These are phyloP conservation scores for Wickerhamomyces pijperi DNA, from an alignment of 805 yeast species.

Conservation along the genomic window DNA sequence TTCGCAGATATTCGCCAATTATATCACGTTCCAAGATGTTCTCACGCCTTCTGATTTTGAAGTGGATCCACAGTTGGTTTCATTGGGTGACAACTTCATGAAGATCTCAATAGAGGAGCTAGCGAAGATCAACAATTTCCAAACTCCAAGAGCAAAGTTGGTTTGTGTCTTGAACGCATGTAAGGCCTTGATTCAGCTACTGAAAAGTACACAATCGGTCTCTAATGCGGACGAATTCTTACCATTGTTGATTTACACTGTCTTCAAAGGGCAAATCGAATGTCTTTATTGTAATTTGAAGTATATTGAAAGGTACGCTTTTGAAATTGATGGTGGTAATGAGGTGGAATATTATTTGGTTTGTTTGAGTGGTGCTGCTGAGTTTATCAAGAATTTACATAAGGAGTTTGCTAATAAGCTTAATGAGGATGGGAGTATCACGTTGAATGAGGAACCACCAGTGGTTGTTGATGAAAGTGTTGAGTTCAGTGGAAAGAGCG, in stretches of 20 bases:
- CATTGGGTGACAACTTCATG: slow-evolving; percentile 41
- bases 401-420: slow-evolving; percentile 1
- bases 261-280: slow-evolving; percentile 55
- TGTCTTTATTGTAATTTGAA: slow-evolving; percentile 67
- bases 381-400: slow-evolving; percentile 53
- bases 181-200: slow-evolving; percentile 80
- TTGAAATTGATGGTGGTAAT: slow-evolving; percentile 41
- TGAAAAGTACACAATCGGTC: slow-evolving; percentile 49
- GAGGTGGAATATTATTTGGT: slow-evolving; percentile 88
- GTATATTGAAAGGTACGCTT: slow-evolving; percentile 79
- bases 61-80: slow-evolving; percentile 40
- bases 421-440: not conserved
- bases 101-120: slow-evolving; percentile 65
- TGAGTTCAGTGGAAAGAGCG: not conserved
- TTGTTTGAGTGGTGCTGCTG: slow-evolving; percentile 81
- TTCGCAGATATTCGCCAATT: slow-evolving; percentile 33
- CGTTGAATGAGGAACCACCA: not conserved
- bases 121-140: slow-evolving; percentile 64
- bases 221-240: slow-evolving; percentile 91
- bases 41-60: slow-evolving; percentile 58
- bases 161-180: slow-evolving; percentile 87
- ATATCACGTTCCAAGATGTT: slow-evolving; percentile 56
- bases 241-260: slow-evolving; percentile 76
- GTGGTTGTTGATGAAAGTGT: not conserved
- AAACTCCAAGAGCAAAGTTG: slow-evolving; percentile 91